These are phyloP conservation scores for Priceomyces carsonii DNA, from an alignment of 805 yeast species.

Conservation along the genomic window DNA sequence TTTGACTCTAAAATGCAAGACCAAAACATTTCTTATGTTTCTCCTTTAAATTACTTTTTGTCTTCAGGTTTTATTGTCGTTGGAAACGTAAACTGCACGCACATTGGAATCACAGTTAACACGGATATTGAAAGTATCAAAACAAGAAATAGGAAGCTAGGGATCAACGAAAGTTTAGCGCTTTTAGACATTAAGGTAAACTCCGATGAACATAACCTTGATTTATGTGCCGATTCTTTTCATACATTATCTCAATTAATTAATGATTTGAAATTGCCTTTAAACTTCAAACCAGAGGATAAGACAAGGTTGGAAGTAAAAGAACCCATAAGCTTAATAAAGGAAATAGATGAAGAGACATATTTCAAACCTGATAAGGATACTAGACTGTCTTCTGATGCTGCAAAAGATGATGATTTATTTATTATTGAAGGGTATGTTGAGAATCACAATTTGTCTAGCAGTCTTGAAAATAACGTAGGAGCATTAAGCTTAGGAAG, in stretches of 20 bases:
- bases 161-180: constrained; percentile 23
- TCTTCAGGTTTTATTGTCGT: constrained; percentile 55
- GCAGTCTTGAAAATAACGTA: constrained; percentile 4
- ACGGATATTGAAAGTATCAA: constrained; percentile 21
- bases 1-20: constrained; percentile 4
- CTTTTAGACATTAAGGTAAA: constrained; percentile 47
- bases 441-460: constrained; percentile 5
- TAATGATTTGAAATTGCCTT: constrained; percentile 71
- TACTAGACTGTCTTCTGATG: no score
- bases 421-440: constrained; percentile 22
- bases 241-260: constrained; percentile 67
- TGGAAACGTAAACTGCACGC: constrained; percentile 44
- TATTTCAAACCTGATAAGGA: no score
- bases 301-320: constrained; percentile 49
- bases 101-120: constrained; percentile 33
- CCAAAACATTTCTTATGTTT: constrained; percentile 11
- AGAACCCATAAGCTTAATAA: constrained; percentile 38
- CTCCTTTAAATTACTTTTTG: constrained; percentile 40
- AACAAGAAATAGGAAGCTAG: constrained; percentile 16
- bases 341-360: constrained; percentile 39
- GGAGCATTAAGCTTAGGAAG: constrained; percentile 3
- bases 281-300: constrained; percentile 57
- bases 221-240: constrained; percentile 82
- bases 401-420: neutral
- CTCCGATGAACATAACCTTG: constrained; percentile 49